A percentile compares a stretch with the other conserved stretches of the same genome.
phyloP scores from a whole-genome alignment of 441 rosid species.

The Pelargonium cotyledonis region DNA sequence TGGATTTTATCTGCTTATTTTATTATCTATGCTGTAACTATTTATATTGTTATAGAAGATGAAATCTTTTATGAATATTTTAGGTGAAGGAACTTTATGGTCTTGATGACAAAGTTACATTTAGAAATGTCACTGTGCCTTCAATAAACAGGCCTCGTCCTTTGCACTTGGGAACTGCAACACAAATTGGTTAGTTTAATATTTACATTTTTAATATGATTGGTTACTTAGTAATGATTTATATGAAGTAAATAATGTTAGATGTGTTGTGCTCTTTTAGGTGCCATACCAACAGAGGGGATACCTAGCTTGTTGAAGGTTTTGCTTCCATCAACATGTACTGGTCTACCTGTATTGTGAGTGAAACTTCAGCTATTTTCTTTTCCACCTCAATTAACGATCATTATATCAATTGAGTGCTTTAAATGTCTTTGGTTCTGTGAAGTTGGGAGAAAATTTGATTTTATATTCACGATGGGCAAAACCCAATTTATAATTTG shows the following conservation, averaged over 20 bases:
- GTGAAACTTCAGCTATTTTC: slow-evolving; percentile 20
- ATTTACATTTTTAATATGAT: slow-evolving; percentile 15
- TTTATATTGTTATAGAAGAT: slow-evolving; percentile 9
- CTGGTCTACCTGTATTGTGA: slow-evolving; percentile 75
- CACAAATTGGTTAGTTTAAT: slow-evolving; percentile 77
- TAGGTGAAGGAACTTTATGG: slow-evolving; percentile 97
- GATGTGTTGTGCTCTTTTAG: slow-evolving; percentile 30
- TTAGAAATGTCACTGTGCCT: slow-evolving; percentile 70
- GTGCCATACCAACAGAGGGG: slow-evolving; percentile 93
- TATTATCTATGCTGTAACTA: not conserved
- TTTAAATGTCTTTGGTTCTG: no score
- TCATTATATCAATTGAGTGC: not conserved
- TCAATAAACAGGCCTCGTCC: slow-evolving; percentile 79
- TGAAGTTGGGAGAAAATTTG: no score
- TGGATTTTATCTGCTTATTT: slow-evolving; percentile 11
- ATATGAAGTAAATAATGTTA: not conserved
- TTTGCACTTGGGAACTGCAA: slow-evolving; percentile 85
- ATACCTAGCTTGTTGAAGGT: slow-evolving; percentile 95
- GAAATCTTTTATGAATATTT: slow-evolving; percentile 8
- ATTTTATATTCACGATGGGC: no score
- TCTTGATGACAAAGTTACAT: slow-evolving; percentile 58
- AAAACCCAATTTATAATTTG: no score
- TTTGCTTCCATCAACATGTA: slow-evolving; percentile 80
- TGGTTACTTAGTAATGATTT: slow-evolving; percentile 9
- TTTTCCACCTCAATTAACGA: not conserved